Conservation (phyloP, 2,329 filamentous ascomycete genomes). For the Fusarium palustre region DNA sequence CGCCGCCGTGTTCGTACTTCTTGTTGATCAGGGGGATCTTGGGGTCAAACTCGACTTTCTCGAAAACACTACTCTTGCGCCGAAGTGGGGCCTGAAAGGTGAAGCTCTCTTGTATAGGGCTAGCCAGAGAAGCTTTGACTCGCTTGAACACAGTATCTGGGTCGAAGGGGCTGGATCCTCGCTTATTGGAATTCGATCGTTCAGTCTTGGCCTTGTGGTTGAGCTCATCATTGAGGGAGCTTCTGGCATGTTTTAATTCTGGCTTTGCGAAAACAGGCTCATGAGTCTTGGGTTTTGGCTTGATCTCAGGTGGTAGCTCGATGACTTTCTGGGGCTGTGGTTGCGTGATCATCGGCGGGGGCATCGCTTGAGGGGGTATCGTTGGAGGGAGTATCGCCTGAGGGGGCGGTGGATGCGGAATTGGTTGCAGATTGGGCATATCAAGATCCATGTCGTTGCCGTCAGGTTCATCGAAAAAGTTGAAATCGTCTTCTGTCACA, state of each 20-base stretch:
- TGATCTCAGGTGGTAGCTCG: slow-evolving; percentile 28
- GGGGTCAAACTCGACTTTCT: slow-evolving; percentile 66
- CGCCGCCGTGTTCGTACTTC: slow-evolving; percentile 69
- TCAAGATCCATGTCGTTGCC: slow-evolving; percentile 54
- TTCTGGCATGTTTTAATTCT: slow-evolving; percentile 68
- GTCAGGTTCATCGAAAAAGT: slow-evolving; percentile 76
- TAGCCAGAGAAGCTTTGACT: slow-evolving; percentile 61
- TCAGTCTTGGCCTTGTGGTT: slow-evolving; percentile 49
- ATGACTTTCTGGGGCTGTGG: slow-evolving; percentile 27
- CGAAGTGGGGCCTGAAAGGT: slow-evolving; percentile 38
- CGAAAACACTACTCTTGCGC: slow-evolving; percentile 63
- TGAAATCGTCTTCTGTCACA: slow-evolving; percentile 86
- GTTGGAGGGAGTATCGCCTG: background rate
- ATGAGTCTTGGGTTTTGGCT: slow-evolving; percentile 41
- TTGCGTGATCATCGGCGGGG: slow-evolving; percentile 19
- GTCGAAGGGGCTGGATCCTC: slow-evolving; percentile 68
- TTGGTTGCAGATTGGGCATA: slow-evolving; percentile 44
- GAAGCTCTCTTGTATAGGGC: slow-evolving; percentile 38
- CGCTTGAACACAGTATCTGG: slow-evolving; percentile 70
- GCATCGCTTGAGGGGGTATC: slow-evolving; percentile 15
- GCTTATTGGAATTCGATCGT: slow-evolving; percentile 56
- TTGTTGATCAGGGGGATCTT: slow-evolving; percentile 65
- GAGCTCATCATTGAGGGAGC: slow-evolving; percentile 60
- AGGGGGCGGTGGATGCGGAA: background rate
- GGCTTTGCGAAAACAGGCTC: slow-evolving; percentile 66